Conservation (phyloP, 164 flowering plant species). For the Magnolia sinica region DNA sequence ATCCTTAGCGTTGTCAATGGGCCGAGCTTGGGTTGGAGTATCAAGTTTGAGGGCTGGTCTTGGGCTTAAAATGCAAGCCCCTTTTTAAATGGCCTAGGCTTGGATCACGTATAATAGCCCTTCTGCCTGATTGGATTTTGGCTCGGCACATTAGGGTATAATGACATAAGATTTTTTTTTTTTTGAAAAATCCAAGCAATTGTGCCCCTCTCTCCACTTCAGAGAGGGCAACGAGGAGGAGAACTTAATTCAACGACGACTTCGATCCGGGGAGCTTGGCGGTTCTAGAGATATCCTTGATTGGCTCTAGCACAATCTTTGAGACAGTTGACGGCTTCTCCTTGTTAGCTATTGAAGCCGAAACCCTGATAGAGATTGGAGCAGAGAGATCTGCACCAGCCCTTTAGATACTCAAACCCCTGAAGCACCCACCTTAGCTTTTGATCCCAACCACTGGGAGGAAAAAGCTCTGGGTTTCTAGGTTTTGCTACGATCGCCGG, state of each 20-base stretch:
- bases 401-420: constrained; percentile 23
- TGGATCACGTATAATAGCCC: no score
- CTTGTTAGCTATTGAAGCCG: constrained; percentile 56
- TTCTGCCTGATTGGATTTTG: no score
- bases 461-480: constrained; percentile 21
- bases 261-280: constrained; percentile 94
- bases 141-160: no score
- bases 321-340: constrained; percentile 69
- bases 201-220: constrained; percentile 41
- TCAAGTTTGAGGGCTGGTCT: no score
- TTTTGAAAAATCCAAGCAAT: neutral
- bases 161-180: no score
- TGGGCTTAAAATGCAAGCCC: no score
- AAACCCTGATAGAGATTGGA: constrained; percentile 30
- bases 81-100: no score
- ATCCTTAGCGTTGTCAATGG: no score
- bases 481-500: neutral
- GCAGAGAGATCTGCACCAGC: neutral
- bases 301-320: constrained; percentile 90
- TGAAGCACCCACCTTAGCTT: constrained; percentile 14
- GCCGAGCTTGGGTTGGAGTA: no score
- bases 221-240: constrained; percentile 90
- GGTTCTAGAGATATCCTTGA: constrained; percentile 74
- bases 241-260: constrained; percentile 89
- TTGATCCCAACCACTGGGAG: constrained; percentile 35